A percentile compares a stretch with the other conserved stretches of the same genome.
Conservation (phyloP, 2,329 filamentous ascomycete genomes). For the Phyllosticta paracitricarpa region DNA sequence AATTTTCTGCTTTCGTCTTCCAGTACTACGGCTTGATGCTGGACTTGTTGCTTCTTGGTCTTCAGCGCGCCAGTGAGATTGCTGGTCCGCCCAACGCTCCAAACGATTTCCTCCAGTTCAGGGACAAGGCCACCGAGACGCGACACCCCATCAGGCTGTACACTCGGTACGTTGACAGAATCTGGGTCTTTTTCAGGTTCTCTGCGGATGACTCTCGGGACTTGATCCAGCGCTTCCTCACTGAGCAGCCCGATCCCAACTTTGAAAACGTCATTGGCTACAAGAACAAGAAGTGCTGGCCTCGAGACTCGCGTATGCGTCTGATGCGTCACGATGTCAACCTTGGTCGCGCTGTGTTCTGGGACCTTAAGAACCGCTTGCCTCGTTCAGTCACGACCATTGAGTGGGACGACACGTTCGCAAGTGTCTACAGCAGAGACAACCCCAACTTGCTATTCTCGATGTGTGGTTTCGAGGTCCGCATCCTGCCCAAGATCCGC, state of each 20-base stretch:
- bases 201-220: conserved; percentile 89
- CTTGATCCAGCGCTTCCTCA: conserved; percentile 93
- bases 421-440: conserved; percentile 94
- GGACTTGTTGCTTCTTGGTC: conserved; percentile 79
- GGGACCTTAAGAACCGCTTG: conserved; percentile 95
- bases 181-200: conserved; percentile 96
- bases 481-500: conserved; percentile 87
- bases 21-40: conserved; percentile 96
- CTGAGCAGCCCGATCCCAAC: conserved; percentile 95
- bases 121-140: conserved; percentile 82
- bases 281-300: conserved; percentile 99
- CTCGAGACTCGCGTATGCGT: conserved; percentile 92
- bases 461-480: conserved; percentile 96
- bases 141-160: conserved; percentile 96
- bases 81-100: conserved; percentile 87
- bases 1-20: conserved; percentile 98
- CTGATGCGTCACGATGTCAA: conserved; percentile 99
- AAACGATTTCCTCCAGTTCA: conserved; percentile 96
- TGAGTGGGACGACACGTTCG: conserved; percentile 98
- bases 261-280: conserved; percentile 99
- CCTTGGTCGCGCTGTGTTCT: conserved; percentile 92
- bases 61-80: conserved; percentile 96
- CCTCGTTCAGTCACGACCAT: conserved; percentile 93
- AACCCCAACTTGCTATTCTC: conserved; percentile 96
- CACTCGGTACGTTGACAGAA: conserved; percentile 93